phyloP scores from a whole-genome alignment of 139 green algal species.

The Monoraphidium neglectum region DNA sequence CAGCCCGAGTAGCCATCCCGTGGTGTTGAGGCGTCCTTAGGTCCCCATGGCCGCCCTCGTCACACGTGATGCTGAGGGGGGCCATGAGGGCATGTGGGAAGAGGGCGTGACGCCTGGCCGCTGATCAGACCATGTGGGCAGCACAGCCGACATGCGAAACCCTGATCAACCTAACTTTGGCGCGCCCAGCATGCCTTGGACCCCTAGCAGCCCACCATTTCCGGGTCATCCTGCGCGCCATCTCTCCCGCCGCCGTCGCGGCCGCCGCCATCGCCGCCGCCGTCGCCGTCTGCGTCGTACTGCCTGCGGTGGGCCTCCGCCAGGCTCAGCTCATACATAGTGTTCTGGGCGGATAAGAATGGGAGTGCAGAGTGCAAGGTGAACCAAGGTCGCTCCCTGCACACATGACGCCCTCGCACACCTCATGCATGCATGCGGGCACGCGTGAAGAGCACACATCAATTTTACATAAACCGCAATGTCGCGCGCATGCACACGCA shows the following conservation, averaged over 20 bases:
- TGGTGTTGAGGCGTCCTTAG: too few relatives aligned
- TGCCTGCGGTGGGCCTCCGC: conserved; percentile 38
- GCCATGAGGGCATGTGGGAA: too few relatives aligned
- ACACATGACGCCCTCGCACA: background rate
- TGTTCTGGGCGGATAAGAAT: conserved; percentile 34
- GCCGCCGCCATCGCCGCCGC: background rate
- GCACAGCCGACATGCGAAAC: too few relatives aligned
- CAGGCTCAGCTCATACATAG: conserved; percentile 77
- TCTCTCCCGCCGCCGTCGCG: background rate
- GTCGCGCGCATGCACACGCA: background rate
- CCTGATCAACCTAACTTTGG: too few relatives aligned
- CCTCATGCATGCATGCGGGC: background rate
- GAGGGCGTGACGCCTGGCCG: too few relatives aligned
- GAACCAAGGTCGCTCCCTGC: background rate
- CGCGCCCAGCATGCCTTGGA: too few relatives aligned
- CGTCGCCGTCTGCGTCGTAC: background rate
- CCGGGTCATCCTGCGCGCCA: background rate
- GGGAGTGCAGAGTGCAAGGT: background rate
- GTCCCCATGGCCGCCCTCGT: too few relatives aligned
- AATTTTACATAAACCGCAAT: background rate
- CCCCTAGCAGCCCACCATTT: too few relatives aligned
- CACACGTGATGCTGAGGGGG: too few relatives aligned
- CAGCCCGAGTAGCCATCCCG: too few relatives aligned
- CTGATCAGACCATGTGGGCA: too few relatives aligned
- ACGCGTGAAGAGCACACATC: background rate